Conservation (phyloP, 805 yeast species). For the Candida nitratophila region DNA sequence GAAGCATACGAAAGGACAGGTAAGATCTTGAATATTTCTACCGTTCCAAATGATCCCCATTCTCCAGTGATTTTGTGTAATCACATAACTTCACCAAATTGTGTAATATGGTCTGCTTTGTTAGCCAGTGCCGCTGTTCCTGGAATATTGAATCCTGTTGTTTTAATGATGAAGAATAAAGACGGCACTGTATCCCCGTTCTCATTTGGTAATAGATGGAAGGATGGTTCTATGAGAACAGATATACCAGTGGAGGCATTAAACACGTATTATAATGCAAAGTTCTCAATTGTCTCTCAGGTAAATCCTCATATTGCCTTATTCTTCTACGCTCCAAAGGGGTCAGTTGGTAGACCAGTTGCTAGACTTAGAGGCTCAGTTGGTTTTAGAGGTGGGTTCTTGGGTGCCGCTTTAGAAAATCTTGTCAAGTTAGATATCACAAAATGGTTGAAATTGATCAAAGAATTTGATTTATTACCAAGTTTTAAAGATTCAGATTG, state of each 20-base stretch:
- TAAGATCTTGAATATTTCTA: constrained; percentile 60
- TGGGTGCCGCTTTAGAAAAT: constrained; percentile 66
- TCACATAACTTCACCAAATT: constrained; percentile 69
- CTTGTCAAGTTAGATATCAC: constrained; percentile 63
- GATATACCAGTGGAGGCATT: constrained; percentile 72
- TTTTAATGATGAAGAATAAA: constrained; percentile 52
- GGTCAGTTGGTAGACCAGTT: constrained; percentile 76
- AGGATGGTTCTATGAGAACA: constrained; percentile 73
- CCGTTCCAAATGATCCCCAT: constrained; percentile 77
- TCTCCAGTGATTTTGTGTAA: constrained; percentile 77
- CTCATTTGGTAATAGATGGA: constrained; percentile 68
- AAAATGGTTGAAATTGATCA: constrained; percentile 69
- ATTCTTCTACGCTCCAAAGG: constrained; percentile 72
- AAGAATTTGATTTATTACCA: constrained; percentile 61
- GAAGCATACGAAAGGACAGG: constrained; percentile 70
- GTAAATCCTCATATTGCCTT: constrained; percentile 77
- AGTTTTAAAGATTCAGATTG: constrained; percentile 68
- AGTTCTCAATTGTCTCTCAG: constrained; percentile 71
- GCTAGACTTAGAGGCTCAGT: constrained; percentile 42
- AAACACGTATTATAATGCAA: constrained; percentile 69
- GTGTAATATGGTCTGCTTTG: constrained; percentile 74
- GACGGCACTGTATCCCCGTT: constrained; percentile 47
- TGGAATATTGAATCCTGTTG: constrained; percentile 74
- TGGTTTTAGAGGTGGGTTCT: constrained; percentile 69
- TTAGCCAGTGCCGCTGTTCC: constrained; percentile 81